phyloP scores from a whole-genome alignment of 768 basidiomycete species.

The Trichaptum fuscoviolaceum region DNA sequence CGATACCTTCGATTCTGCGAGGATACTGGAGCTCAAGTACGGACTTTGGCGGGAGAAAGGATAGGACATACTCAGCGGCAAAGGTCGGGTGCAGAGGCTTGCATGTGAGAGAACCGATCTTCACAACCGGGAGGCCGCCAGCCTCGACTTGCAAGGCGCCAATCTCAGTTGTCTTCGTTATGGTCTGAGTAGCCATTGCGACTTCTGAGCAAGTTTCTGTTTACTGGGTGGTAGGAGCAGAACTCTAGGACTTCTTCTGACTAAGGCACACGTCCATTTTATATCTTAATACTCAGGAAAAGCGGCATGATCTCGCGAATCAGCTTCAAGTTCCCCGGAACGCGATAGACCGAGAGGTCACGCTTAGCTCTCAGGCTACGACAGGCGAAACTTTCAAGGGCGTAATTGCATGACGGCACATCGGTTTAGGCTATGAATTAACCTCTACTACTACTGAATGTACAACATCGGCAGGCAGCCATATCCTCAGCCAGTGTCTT shows the following conservation, averaged over 20 bases:
- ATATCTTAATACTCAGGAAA: not conserved
- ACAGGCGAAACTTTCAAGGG: not conserved
- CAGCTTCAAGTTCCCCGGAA: not conserved
- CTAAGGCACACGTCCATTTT: not conserved
- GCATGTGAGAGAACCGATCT: constrained; percentile 15
- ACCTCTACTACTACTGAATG: not conserved
- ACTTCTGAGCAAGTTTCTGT: not conserved
- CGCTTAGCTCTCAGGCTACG: too few species aligned
- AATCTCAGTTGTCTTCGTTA: not conserved
- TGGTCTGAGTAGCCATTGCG: not conserved
- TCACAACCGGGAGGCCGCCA: not conserved
- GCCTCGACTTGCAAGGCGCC: not conserved
- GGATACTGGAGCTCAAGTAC: not conserved
- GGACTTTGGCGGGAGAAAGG: not conserved
- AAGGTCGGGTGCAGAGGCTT: constrained; percentile 23
- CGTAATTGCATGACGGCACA: not conserved
- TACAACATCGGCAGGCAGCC: not conserved
- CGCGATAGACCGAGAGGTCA: not conserved
- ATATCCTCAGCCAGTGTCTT: not conserved
- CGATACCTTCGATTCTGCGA: constrained; percentile 22
- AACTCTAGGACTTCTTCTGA: not conserved
- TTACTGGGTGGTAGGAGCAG: too few species aligned
- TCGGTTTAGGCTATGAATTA: not conserved
- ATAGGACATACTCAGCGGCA: constrained; percentile 10
- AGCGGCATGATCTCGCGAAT: not conserved